These are phyloP conservation scores for Kuraishia capsulata DNA, from an alignment of 805 yeast genomes.

Conservation along the genomic window DNA sequence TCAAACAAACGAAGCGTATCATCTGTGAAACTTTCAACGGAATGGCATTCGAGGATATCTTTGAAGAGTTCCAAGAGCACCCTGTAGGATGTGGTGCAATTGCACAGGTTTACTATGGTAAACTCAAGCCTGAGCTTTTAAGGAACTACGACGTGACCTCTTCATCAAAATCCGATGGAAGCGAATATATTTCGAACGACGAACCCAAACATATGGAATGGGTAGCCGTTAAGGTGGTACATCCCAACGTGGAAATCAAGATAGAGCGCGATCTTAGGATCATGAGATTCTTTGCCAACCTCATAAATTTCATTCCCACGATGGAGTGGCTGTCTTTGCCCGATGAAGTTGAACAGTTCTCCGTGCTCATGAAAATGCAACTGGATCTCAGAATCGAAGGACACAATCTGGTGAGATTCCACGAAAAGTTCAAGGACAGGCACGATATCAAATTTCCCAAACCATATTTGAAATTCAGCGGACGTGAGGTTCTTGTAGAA, in stretches of 20 bases:
- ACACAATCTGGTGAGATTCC: slow-evolving; percentile 63
- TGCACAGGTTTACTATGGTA: slow-evolving; percentile 87
- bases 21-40: slow-evolving; percentile 52
- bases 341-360: slow-evolving; percentile 85
- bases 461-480: slow-evolving; percentile 57
- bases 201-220: slow-evolving; percentile 31
- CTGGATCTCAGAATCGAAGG: slow-evolving; percentile 88
- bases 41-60: slow-evolving; percentile 54
- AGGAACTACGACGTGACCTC: slow-evolving; percentile 3
- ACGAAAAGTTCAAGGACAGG: slow-evolving; percentile 50
- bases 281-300: slow-evolving; percentile 71
- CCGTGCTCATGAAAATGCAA: slow-evolving; percentile 79
- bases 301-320: slow-evolving; percentile 71
- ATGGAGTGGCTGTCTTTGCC: slow-evolving; percentile 98
- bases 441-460: slow-evolving; percentile 71
- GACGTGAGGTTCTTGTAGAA: slow-evolving; percentile 72
- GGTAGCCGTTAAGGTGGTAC: slow-evolving; percentile 89
- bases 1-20: slow-evolving; percentile 47
- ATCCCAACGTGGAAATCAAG: slow-evolving; percentile 69
- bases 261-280: slow-evolving; percentile 77
- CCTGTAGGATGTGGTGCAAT: slow-evolving; percentile 98
- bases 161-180: neutral
- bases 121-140: slow-evolving; percentile 36
- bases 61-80: slow-evolving; percentile 61
- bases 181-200: slow-evolving; percentile 19